These are phyloP conservation scores for Gossypium thurberi DNA, from an alignment of 345 rosid species.

Conservation along the genomic window DNA sequence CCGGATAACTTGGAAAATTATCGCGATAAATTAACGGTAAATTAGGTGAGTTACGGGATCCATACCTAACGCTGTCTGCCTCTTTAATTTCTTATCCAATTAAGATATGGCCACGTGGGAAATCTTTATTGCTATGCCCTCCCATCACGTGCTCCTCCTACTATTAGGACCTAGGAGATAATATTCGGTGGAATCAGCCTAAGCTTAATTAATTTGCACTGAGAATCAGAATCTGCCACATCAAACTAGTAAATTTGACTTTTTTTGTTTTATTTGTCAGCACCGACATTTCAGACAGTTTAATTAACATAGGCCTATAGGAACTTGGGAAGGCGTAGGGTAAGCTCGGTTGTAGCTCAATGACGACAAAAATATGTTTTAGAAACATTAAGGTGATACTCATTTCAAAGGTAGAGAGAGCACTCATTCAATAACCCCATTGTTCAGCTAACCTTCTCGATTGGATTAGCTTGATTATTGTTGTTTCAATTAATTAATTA, in stretches of 20 bases:
- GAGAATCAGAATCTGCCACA: background rate
- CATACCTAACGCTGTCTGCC: background rate
- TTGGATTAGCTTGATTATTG: too few species aligned
- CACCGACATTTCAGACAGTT: background rate
- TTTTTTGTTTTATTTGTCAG: background rate
- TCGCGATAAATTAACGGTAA: background rate
- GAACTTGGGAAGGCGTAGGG: background rate
- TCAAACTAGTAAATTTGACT: background rate
- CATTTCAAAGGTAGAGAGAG: too few species aligned
- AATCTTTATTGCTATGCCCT: background rate
- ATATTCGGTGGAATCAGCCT: constrained; percentile 2
- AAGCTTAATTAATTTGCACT: background rate
- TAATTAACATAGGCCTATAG: background rate
- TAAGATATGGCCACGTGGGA: background rate
- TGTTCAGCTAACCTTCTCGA: too few species aligned
- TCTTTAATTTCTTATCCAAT: background rate
- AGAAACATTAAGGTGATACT: too few species aligned
- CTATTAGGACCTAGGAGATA: background rate
- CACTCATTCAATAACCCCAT: too few species aligned
- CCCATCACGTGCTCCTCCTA: background rate
- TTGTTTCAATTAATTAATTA: too few species aligned
- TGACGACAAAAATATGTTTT: too few species aligned
- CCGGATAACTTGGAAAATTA: background rate
- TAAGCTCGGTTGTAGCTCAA: background rate
- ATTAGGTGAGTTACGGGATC: background rate